Evolutionary conservation across 2,329 filamentous ascomycete genomes (phyloP).

Genomic region (Penicillium sp.): DNA sequence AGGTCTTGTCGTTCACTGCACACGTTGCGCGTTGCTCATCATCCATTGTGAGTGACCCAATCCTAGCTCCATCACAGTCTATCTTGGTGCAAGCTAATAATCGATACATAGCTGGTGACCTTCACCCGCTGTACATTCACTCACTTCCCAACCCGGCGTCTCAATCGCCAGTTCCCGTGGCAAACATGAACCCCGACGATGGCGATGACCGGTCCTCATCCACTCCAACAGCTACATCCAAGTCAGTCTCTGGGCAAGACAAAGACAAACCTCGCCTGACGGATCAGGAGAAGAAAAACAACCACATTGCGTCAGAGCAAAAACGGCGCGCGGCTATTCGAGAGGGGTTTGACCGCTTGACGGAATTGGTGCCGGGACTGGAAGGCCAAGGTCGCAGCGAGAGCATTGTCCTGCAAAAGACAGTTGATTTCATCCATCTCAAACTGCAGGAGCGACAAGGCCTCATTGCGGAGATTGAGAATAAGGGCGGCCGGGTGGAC

Average conservation of each 20-base stretch:
- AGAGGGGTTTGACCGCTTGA: conserved; percentile 77
- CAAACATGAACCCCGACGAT: conserved; percentile 29
- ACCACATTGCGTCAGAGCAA: conserved; percentile 66
- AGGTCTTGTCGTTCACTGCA: no score
- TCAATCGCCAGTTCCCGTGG: no score
- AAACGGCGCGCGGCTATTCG: conserved; percentile 72
- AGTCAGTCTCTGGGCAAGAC: conserved; percentile 28
- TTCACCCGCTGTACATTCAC: no score
- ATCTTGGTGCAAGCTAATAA: no score
- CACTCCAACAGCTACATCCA: conserved; percentile 32
- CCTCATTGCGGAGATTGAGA: conserved; percentile 59
- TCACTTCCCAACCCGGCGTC: no score
- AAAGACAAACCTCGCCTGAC: conserved; percentile 63
- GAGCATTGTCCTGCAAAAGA: conserved; percentile 72
- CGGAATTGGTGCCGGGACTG: conserved; percentile 74
- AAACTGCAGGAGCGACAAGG: conserved; percentile 58
- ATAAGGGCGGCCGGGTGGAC: conserved; percentile 56
- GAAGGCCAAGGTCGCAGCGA: conserved; percentile 82
- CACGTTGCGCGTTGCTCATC: no score
- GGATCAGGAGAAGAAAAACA: conserved; percentile 69
- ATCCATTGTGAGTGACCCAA: no score
- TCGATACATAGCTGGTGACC: no score
- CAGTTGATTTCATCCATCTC: conserved; percentile 63
- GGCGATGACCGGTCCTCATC: conserved; percentile 35
- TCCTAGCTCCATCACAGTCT: no score